phyloP scores from a whole-genome alignment of 495 filamentous ascomycete genomes.

The Penicillium argentinense region DNA sequence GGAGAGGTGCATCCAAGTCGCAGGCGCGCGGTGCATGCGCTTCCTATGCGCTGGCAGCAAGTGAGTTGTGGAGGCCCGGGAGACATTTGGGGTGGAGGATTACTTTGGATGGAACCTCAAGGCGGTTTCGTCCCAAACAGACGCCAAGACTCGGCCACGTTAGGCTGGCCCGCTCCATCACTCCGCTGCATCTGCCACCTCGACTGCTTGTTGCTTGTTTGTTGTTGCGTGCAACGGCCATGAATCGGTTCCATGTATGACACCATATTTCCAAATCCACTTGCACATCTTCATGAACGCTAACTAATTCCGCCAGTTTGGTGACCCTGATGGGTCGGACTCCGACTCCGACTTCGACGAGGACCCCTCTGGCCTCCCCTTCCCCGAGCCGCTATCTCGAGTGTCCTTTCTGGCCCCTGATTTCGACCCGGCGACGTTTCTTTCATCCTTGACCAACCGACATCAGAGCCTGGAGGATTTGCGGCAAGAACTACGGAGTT shows the following conservation, averaged over 20 bases:
- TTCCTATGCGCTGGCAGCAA: conserved; percentile 15
- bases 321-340: conserved; percentile 49
- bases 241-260: conserved; percentile 29
- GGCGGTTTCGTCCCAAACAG: conserved; percentile 13
- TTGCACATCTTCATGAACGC: background rate
- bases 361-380: conserved; percentile 71
- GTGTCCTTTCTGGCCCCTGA: conserved; percentile 71
- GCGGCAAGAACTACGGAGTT: conserved; percentile 75
- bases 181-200: conserved; percentile 7
- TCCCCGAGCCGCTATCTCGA: conserved; percentile 77
- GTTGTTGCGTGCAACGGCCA: too few relatives aligned
- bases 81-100: background rate
- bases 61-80: background rate
- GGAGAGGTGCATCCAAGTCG: conserved; percentile 19
- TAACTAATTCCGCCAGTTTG: conserved; percentile 37
- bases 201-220: too few relatives aligned
- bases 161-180: conserved; percentile 15
- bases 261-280: background rate
- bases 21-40: conserved; percentile 17
- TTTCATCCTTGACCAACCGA: conserved; percentile 77
- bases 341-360: conserved; percentile 59
- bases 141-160: conserved; percentile 26
- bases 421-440: conserved; percentile 80
- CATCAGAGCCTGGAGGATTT: conserved; percentile 97
- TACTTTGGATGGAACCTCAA: background rate